These are phyloP conservation scores for Penicillium sclerotiorum DNA, from an alignment of 2,329 filamentous ascomycete species.

Conservation along the genomic window DNA sequence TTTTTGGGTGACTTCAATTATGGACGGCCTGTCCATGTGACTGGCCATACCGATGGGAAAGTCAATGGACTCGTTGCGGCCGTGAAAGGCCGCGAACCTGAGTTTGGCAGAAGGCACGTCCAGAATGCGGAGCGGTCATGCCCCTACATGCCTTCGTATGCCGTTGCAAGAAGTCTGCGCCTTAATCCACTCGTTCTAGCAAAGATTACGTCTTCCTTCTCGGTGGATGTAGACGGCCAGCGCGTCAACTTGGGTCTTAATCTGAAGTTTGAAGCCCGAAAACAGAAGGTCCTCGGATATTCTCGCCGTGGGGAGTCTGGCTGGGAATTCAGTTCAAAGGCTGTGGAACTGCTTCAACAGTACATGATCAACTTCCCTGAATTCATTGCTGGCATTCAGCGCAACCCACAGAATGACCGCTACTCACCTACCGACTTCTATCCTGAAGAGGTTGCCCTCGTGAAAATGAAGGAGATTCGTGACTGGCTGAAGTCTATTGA, in stretches of 20 bases:
- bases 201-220: constrained; percentile 94
- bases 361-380: constrained; percentile 96
- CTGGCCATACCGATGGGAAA: constrained; percentile 72
- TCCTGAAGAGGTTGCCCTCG: constrained; percentile 68
- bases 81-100: constrained; percentile 71
- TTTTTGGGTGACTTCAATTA: constrained; percentile 94
- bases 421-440: constrained; percentile 87
- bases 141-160: constrained; percentile 82
- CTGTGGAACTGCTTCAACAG: constrained; percentile 75
- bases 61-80: constrained; percentile 77
- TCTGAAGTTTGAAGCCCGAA: constrained; percentile 93
- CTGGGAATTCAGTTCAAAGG: constrained; percentile 93
- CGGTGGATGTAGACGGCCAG: constrained; percentile 76
- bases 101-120: constrained; percentile 79
- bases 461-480: constrained; percentile 89
- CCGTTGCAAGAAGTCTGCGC: constrained; percentile 79
- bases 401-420: constrained; percentile 81
- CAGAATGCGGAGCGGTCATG: constrained; percentile 67
- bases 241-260: constrained; percentile 92
- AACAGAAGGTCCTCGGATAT: constrained; percentile 93
- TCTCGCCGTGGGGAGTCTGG: constrained; percentile 82
- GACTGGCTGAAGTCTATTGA: constrained; percentile 91
- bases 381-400: constrained; percentile 86
- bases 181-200: constrained; percentile 87
- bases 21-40: constrained; percentile 83